Conservation (phyloP, 352 stramenopile species). For the Sclerospora graminicola region DNA sequence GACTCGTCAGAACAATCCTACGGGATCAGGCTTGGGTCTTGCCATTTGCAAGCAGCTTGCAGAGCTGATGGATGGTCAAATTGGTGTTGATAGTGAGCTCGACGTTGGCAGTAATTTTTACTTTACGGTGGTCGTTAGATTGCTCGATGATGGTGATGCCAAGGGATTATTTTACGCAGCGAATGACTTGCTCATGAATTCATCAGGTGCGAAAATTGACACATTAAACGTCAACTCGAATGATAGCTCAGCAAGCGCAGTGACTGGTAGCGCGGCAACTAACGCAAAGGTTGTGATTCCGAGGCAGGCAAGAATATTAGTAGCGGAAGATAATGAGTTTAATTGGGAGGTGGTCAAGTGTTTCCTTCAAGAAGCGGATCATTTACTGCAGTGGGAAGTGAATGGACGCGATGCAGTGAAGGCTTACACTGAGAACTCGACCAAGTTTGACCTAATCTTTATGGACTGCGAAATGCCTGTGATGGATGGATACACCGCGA, state of each 20-base stretch:
- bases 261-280: conserved; percentile 13
- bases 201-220: conserved; percentile 8
- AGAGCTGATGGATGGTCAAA: conserved; percentile 81
- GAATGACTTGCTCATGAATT: conserved; percentile 39
- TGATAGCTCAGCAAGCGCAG: conserved; percentile 30
- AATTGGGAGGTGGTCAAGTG: conserved; percentile 76
- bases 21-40: conserved; percentile 74
- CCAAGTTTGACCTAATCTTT: conserved; percentile 57
- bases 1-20: conserved; percentile 78
- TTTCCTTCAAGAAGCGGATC: conserved; percentile 61
- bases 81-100: conserved; percentile 76
- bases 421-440: conserved; percentile 36
- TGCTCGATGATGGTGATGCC: conserved; percentile 38
- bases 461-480: conserved; percentile 81
- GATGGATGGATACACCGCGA: conserved; percentile 74
- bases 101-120: conserved; percentile 78
- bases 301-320: conserved; percentile 48
- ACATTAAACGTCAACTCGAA: conserved; percentile 31
- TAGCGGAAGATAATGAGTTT: conserved; percentile 72
- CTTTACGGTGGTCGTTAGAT: conserved; percentile 66
- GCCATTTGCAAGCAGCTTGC: conserved; percentile 85
- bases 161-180: conserved; percentile 36
- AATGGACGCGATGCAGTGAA: conserved; percentile 58
- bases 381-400: conserved; percentile 59
- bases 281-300: conserved; percentile 34